These are phyloP conservation scores for Aphanoascus verrucosus DNA, from an alignment of 2,329 filamentous ascomycete genomes.

Conservation along the genomic window DNA sequence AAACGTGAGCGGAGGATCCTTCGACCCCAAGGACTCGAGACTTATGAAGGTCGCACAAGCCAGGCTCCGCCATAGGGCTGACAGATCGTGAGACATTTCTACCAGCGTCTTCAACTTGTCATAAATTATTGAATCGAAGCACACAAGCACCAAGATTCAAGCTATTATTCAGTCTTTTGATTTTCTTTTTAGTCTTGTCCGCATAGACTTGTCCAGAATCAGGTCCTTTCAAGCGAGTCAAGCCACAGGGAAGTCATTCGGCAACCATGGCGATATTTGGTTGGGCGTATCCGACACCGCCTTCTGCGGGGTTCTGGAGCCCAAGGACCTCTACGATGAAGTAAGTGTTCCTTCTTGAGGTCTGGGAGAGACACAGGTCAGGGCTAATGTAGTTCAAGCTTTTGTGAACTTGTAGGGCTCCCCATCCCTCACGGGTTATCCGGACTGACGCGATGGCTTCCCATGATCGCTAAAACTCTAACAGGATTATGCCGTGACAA, in stretches of 20 bases:
- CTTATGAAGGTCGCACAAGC: not conserved
- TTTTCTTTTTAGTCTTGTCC: not conserved
- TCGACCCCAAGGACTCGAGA: not conserved
- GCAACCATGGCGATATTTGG: not conserved
- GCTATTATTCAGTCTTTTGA: not conserved
- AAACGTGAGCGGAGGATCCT: not conserved
- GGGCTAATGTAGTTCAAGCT: not conserved
- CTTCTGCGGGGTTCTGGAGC: not conserved
- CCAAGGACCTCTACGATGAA: slow-evolving; percentile 5
- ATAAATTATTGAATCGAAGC: not conserved
- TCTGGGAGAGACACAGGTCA: not conserved
- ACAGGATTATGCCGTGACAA: not conserved
- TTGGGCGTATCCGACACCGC: not conserved
- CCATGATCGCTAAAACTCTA: not conserved
- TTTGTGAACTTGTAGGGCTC: slow-evolving; percentile 1
- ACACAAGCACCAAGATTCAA: not conserved
- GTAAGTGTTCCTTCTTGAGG: not conserved
- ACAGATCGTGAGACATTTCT: not conserved
- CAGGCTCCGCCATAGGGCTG: not conserved
- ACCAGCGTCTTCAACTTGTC: not conserved
- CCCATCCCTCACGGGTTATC: not conserved
- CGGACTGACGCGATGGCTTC: not conserved
- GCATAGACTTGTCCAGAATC: not conserved
- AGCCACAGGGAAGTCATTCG: not conserved
- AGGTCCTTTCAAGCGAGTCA: not conserved